Evolutionary conservation across 768 basidiomycete species (phyloP), one percentile per base, ranked within the genome.

Genomic region (Lyophyllum atratum): DNA sequence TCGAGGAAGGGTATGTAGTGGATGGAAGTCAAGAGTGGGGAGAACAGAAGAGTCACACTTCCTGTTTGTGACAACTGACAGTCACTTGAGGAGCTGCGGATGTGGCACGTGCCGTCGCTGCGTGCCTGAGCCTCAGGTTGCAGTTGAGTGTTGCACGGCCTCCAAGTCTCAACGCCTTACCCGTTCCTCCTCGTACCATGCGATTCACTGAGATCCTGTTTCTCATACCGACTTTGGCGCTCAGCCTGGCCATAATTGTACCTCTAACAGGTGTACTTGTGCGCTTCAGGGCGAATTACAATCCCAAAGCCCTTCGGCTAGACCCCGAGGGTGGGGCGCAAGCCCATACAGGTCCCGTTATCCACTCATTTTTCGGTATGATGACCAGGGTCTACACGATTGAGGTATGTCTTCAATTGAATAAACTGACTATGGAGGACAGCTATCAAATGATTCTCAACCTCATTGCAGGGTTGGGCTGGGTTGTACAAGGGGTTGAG

Each of bases 401-500:
- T 9, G 92, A 94, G 80, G 90, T 89, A 29, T 42, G 79, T 55
- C 1, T 21, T 19, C n/a, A 2, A 26, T 33, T 28, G n/a, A n/a
- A n/a, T n/a, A n/a, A 34, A 12, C 12, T 25, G 45, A 2, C 51
- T 34, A 42, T 15, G 11, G 14, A 37, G 12, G 12, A 37, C 34
- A 14, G 55, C 22, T 40, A 58, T 17, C 14, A 6, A 50, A 39
- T 12, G 46, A 34, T 37, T 15, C 33, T 47, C 37, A 28, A 62
- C 34, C 47, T 29, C n/a, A 25, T 21, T 54, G 21, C 45, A 75
- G 87, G 88, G 91, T 43, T 84, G 78, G 77, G 67, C 76, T 37
- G 92, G 92, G 29, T 70, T 95, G 52, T 93, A 89, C 78, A 94
- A 94, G 70, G 92, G 92, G 51, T 69, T 89, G 45, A 91, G 82